phyloP scores from a whole-genome alignment of 257 asterid genomes.

The Solanum corneliomulleri region DNA sequence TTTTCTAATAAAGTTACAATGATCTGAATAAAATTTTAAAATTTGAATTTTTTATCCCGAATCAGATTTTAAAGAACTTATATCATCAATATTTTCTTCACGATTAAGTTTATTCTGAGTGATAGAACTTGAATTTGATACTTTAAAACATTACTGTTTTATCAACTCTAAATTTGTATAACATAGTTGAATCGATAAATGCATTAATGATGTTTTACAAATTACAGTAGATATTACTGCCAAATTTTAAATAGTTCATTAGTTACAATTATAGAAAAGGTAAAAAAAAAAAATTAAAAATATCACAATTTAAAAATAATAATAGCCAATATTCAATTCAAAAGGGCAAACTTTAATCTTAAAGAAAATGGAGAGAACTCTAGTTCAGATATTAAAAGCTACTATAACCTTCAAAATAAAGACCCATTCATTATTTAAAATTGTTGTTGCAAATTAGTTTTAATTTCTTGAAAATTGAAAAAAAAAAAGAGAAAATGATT shows the following conservation, averaged over 20 bases:
- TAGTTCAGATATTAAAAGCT: background rate
- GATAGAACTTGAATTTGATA: background rate
- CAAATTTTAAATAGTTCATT: background rate
- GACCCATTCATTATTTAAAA: background rate
- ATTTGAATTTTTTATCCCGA: background rate
- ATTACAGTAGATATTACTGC: no score
- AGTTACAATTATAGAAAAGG: background rate
- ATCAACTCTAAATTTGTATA: background rate
- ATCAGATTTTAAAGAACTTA: background rate
- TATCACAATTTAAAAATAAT: background rate
- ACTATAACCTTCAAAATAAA: background rate
- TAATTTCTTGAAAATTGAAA: background rate
- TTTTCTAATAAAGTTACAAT: background rate
- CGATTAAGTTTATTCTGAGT: background rate
- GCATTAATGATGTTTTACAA: background rate
- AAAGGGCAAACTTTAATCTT: no score
- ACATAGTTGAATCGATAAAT: background rate
- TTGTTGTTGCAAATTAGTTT: background rate
- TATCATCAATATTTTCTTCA: background rate
- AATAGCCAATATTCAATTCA: background rate
- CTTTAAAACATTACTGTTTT: no score
- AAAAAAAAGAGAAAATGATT: background rate
- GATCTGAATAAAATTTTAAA: background rate
- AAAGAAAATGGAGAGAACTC: background rate
- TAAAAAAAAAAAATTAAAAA: no score